Conservation (phyloP, 257 asterid genomes). For the Osmanthus fragrans region DNA sequence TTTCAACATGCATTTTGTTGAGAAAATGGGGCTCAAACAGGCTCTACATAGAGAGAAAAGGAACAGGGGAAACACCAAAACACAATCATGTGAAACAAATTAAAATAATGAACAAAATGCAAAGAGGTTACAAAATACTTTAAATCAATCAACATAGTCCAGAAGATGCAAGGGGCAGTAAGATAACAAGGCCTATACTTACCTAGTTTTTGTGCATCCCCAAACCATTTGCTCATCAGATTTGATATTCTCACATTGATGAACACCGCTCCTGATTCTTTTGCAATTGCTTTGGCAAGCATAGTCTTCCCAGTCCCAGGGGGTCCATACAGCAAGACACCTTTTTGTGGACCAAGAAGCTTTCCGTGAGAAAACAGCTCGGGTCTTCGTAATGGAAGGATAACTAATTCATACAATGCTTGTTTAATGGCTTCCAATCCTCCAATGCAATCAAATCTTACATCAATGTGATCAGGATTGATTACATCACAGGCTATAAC, state of each 20-base stretch:
- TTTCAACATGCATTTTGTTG: no score
- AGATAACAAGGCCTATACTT: constrained; percentile 17
- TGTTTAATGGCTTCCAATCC: constrained; percentile 85
- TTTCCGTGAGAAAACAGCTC: constrained; percentile 85
- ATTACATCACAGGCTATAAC: constrained; percentile 93
- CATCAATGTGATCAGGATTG: constrained; percentile 81
- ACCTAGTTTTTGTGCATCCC: constrained; percentile 98
- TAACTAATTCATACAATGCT: constrained; percentile 76
- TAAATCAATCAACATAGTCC: neutral
- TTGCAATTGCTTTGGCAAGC: constrained; percentile 99
- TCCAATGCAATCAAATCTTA: constrained; percentile 73
- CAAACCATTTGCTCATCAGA: constrained; percentile 98
- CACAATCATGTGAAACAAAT: neutral
- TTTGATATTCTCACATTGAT: constrained; percentile 81
- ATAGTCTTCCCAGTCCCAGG: constrained; percentile 99
- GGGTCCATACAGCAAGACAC: constrained; percentile 91
- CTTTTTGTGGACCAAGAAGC: constrained; percentile 93
- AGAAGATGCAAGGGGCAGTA: neutral
- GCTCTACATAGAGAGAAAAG: neutral
- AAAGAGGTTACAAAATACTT: neutral
- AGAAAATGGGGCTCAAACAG: no score
- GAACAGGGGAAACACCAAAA: neutral
- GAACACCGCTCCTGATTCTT: constrained; percentile 91
- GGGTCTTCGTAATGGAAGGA: constrained; percentile 86
- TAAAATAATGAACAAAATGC: neutral